Percentiles rank a stretch among this genome's conserved stretches.
phyloP scores from a whole-genome alignment of 129 eudicot genomes.

The Pittosporum tobira region DNA sequence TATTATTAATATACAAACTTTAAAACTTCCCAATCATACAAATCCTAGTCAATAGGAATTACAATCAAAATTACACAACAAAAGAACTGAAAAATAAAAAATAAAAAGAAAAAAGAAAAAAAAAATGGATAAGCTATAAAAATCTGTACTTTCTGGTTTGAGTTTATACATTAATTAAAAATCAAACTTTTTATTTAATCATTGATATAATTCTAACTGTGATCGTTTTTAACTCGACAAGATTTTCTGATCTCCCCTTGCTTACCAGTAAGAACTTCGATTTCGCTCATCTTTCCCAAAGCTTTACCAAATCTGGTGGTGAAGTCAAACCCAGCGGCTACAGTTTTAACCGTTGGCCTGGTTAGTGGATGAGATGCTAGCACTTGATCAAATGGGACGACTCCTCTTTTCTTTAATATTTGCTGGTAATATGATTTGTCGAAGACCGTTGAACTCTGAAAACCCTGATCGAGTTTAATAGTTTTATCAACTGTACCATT shows the following conservation, averaged over 20 bases:
- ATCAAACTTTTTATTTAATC: too few relatives aligned
- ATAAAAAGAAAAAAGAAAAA: too few relatives aligned
- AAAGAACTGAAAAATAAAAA: too few relatives aligned
- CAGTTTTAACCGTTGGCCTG: constrained; percentile 17
- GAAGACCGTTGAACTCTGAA: constrained; percentile 25
- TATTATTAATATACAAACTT: too few relatives aligned
- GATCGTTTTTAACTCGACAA: constrained; percentile 16
- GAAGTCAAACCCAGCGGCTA: constrained; percentile 26
- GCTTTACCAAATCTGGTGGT: constrained; percentile 27
- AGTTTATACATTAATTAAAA: too few relatives aligned
- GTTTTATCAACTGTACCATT: constrained; percentile 22
- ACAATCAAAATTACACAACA: too few relatives aligned
- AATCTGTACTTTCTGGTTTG: too few relatives aligned
- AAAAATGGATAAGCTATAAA: too few relatives aligned
- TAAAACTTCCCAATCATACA: too few relatives aligned
- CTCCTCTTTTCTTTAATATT: constrained; percentile 28
- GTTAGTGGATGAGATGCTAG: constrained; percentile 28
- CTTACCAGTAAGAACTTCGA: constrained; percentile 32
- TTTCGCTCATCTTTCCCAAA: constrained; percentile 38
- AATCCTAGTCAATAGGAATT: too few relatives aligned
- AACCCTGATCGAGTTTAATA: constrained; percentile 40
- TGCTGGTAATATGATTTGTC: constrained; percentile 48
- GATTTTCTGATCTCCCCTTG: constrained; percentile 39
- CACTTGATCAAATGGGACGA: constrained; percentile 47
- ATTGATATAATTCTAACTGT: too few relatives aligned